Evolutionary conservation across 768 basidiomycete genomes (phyloP).

Genomic region (Hypsizygus marmoreus): DNA sequence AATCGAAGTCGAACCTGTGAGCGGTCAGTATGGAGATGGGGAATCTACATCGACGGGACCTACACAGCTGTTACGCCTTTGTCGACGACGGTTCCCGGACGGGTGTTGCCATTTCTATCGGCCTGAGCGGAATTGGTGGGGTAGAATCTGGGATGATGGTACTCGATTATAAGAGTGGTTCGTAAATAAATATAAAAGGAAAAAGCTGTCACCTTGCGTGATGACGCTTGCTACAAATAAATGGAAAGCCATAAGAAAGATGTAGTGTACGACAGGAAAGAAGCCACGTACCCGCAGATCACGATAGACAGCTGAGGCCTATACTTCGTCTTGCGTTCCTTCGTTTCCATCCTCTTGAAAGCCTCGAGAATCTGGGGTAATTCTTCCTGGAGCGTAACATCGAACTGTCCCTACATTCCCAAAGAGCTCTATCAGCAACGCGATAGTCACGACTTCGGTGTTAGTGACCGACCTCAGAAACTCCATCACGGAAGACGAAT

Average conservation of each 20-base stretch:
- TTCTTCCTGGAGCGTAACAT: constrained; percentile 59
- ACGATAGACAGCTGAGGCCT: constrained; percentile 67
- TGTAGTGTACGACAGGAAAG: neutral
- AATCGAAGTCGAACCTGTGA: constrained; percentile 62
- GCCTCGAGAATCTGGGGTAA: constrained; percentile 62
- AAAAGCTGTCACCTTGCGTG: constrained; percentile 62
- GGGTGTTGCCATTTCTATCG: constrained; percentile 73
- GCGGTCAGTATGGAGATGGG: constrained; percentile 6
- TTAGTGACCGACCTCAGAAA: constrained; percentile 61
- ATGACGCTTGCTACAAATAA: constrained; percentile 58
- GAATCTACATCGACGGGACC: constrained; percentile 20
- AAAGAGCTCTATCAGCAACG: constrained; percentile 4
- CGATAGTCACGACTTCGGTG: neutral
- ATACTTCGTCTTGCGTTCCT: constrained; percentile 47
- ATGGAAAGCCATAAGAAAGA: neutral
- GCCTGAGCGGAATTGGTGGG: constrained; percentile 50
- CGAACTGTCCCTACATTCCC: constrained; percentile 77
- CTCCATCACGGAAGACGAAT: constrained; percentile 78
- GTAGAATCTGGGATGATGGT: constrained; percentile 46
- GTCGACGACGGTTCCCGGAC: constrained; percentile 80
- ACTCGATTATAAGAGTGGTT: no score
- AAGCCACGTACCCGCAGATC: constrained; percentile 60
- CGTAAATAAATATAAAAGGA: no score
- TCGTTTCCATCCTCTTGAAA: constrained; percentile 52
- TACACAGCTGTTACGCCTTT: constrained; percentile 74